These are phyloP conservation scores for Phytopythium sindhum DNA, from an alignment of 352 stramenopile species.

Conservation along the genomic window DNA sequence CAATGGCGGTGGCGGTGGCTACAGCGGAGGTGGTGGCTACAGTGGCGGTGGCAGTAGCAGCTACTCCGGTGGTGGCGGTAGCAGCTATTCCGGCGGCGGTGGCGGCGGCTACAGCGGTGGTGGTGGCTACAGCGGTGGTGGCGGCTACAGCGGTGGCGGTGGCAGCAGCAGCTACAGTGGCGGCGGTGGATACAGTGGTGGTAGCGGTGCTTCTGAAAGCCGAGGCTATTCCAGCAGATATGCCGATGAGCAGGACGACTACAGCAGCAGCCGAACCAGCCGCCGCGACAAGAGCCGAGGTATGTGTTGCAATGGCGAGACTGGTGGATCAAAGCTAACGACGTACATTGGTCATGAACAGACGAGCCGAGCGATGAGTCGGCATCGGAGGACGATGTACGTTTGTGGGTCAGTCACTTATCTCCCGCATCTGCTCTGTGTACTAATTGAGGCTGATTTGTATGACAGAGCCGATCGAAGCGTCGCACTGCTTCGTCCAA, in stretches of 20 bases:
- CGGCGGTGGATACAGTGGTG: conserved; percentile 19
- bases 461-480: conserved; percentile 26
- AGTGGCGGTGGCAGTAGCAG: conserved; percentile 14
- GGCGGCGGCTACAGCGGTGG: conserved; percentile 22
- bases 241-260: conserved; percentile 56
- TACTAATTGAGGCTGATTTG: background rate
- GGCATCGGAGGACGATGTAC: conserved; percentile 68
- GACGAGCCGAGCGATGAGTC: conserved; percentile 62
- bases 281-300: conserved; percentile 40
- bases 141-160: conserved; percentile 35
- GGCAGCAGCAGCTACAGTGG: conserved; percentile 24
- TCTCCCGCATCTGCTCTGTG: background rate
- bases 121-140: conserved; percentile 25
- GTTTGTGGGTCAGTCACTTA: background rate
- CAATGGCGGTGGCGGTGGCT: conserved; percentile 17
- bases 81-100: too few species aligned
- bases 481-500: conserved; percentile 65
- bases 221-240: conserved; percentile 67
- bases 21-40: conserved; percentile 13
- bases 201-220: conserved; percentile 15
- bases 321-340: background rate
- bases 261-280: conserved; percentile 30
- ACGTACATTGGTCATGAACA: conserved; percentile 11
- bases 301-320: conserved; percentile 3
- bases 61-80: conserved; percentile 6